Conservation (phyloP, 352 stramenopile species). For the Pythium brassicae region DNA sequence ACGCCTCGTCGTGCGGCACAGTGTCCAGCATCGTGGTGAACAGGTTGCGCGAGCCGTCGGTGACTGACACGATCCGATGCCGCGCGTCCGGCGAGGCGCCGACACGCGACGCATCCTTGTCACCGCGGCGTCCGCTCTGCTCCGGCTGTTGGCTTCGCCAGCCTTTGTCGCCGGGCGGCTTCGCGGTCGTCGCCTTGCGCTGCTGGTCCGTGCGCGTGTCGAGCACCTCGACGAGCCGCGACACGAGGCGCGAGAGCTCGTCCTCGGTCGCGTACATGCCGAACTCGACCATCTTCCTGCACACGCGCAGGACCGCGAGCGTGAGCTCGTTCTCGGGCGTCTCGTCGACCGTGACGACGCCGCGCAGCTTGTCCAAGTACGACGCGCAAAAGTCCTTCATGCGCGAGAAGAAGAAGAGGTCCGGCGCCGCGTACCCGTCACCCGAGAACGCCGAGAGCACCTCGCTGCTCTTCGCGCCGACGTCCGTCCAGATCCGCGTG, state of each 20-base stretch:
- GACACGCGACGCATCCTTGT: background rate
- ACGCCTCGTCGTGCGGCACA: constrained; percentile 5
- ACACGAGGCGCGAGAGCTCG: constrained; percentile 29
- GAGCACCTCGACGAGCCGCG: constrained; percentile 24
- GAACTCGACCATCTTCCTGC: constrained; percentile 60
- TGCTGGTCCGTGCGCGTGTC: constrained; percentile 48
- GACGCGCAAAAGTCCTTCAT: constrained; percentile 40
- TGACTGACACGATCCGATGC: constrained; percentile 13
- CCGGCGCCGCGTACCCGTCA: constrained; percentile 29
- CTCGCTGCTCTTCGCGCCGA: constrained; percentile 25
- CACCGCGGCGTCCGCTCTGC: background rate
- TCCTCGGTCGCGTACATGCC: constrained; percentile 52
- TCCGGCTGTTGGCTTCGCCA: background rate
- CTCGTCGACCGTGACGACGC: constrained; percentile 44
- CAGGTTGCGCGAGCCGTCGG: constrained; percentile 17
- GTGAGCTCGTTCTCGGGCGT: constrained; percentile 61
- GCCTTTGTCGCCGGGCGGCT: background rate
- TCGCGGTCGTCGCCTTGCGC: background rate
- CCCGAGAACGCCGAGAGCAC: constrained; percentile 24
- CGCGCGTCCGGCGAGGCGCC: background rate
- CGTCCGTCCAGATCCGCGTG: constrained; percentile 65
- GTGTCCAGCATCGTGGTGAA: constrained; percentile 25
- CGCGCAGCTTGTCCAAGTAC: constrained; percentile 40
- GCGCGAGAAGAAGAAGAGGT: constrained; percentile 43
- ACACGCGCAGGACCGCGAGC: constrained; percentile 46